Conservation (phyloP, 176 grass and related monocot genomes). For the Thalia dealbata region DNA sequence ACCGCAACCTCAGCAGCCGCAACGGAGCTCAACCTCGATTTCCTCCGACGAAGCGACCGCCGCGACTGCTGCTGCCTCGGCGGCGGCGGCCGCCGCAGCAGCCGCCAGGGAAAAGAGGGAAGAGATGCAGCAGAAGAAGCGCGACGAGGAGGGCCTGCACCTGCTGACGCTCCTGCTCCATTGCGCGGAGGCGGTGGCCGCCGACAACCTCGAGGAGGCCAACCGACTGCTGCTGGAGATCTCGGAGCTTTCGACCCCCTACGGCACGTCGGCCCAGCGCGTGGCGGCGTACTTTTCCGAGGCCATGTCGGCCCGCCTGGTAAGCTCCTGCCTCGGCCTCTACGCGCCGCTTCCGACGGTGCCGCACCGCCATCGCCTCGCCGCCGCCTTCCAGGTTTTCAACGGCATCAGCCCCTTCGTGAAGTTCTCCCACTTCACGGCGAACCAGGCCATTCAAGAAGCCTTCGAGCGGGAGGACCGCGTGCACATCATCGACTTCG, state of each 20-base stretch:
- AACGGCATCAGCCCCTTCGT: constrained; percentile 94
- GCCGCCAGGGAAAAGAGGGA: constrained; percentile 47
- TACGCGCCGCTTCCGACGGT: constrained; percentile 52
- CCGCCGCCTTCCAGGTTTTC: constrained; percentile 86
- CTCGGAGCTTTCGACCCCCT: constrained; percentile 41
- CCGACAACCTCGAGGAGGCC: constrained; percentile 66
- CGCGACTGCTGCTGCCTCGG: constrained; percentile 19
- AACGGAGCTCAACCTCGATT: not conserved
- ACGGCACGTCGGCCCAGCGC: constrained; percentile 43
- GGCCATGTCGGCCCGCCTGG: constrained; percentile 75
- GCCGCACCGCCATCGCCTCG: constrained; percentile 31
- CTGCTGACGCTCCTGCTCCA: constrained; percentile 62
- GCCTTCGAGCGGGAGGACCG: constrained; percentile 89
- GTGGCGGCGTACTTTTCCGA: constrained; percentile 54
- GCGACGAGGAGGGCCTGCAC: constrained; percentile 54
- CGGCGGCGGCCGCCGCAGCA: not conserved
- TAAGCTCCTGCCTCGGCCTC: constrained; percentile 72
- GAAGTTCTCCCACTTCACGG: constrained; percentile 98
- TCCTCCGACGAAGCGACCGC: constrained; percentile 29
- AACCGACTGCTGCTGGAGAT: constrained; percentile 58
- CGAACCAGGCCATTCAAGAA: constrained; percentile 95
- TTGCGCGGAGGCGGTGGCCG: constrained; percentile 58
- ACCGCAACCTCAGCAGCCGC: not conserved
- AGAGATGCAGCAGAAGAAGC: constrained; percentile 33
- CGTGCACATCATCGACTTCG: constrained; percentile 94